Evolutionary conservation across 1,284 basidiomycete genomes (phyloP).

Genomic region (Caloboletus firmus): DNA sequence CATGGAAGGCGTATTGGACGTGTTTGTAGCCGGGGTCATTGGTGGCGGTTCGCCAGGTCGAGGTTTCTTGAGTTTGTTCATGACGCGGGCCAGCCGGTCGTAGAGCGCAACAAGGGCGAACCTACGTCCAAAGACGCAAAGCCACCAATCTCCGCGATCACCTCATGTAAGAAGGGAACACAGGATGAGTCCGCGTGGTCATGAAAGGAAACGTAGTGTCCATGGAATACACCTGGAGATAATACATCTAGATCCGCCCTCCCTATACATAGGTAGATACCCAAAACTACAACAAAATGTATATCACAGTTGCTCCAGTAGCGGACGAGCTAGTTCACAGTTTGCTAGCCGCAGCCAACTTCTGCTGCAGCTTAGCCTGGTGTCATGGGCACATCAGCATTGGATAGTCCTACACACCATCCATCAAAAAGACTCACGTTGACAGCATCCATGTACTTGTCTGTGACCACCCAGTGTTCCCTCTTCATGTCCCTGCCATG

Average conservation of each 20-base stretch:
- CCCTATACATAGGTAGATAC: conserved; percentile 14
- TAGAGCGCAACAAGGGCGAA: background rate
- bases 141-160: conserved; percentile 9
- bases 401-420: background rate
- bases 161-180: background rate
- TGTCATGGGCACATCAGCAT: conserved; percentile 16
- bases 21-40: background rate
- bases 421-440: conserved; percentile 50
- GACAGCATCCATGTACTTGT: conserved; percentile 89
- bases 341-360: conserved; percentile 38
- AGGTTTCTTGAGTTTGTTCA: conserved; percentile 31
- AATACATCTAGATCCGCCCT: conserved; percentile 26
- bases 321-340: conserved; percentile 14
- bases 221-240: conserved; percentile 18
- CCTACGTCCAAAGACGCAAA: background rate
- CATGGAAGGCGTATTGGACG: conserved; percentile 4
- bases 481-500: conserved; percentile 90
- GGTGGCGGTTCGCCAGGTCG: conserved; percentile 13
- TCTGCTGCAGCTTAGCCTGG: conserved; percentile 59
- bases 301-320: conserved; percentile 6
- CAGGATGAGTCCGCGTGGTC: background rate
- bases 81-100: background rate
- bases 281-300: conserved; percentile 10
- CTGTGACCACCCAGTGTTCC: conserved; percentile 92
- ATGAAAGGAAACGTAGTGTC: conserved; percentile 1